These are phyloP conservation scores for Aspergillus intermedius DNA, from an alignment of 2,329 filamentous ascomycete genomes.

Conservation along the genomic window DNA sequence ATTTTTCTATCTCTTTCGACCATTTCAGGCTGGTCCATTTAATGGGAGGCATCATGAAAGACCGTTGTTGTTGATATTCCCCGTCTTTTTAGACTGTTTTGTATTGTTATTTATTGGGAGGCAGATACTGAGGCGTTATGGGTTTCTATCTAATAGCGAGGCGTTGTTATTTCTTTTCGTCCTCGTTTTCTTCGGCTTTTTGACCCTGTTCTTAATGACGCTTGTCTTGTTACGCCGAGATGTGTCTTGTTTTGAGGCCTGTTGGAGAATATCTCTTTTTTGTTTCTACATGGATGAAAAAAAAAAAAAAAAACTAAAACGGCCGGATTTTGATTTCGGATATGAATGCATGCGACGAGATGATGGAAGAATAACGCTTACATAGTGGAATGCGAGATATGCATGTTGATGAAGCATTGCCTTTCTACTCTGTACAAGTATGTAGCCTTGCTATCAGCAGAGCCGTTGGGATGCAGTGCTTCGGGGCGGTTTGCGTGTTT, in stretches of 20 bases:
- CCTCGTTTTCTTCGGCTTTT: constrained; percentile 8
- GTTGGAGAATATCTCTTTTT: constrained; percentile 12
- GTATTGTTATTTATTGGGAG: constrained; percentile 8
- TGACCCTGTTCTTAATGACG: neutral
- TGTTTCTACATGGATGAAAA: constrained; percentile 1
- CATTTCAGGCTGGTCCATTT: constrained; percentile 11
- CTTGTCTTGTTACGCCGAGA: constrained; percentile 8
- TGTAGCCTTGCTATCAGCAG: no score
- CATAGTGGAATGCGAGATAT: no score
- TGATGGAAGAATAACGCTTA: no score
- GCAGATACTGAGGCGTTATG: constrained; percentile 7
- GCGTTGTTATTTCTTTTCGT: constrained; percentile 10
- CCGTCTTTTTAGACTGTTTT: constrained; percentile 19
- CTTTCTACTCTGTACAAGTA: no score
- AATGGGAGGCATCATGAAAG: constrained; percentile 10
- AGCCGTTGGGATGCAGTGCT: no score
- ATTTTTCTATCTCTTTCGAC: constrained; percentile 8
- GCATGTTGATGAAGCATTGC: no score
- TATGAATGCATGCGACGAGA: no score
- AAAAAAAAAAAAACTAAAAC: no score
- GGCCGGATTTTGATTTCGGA: no score
- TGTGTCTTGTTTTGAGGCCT: constrained; percentile 7
- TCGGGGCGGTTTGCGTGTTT: no score
- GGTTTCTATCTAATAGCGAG: constrained; percentile 7
- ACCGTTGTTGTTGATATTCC: constrained; percentile 14